Conservation (phyloP, 805 yeast genomes). For the Myxozyma geophila region DNA sequence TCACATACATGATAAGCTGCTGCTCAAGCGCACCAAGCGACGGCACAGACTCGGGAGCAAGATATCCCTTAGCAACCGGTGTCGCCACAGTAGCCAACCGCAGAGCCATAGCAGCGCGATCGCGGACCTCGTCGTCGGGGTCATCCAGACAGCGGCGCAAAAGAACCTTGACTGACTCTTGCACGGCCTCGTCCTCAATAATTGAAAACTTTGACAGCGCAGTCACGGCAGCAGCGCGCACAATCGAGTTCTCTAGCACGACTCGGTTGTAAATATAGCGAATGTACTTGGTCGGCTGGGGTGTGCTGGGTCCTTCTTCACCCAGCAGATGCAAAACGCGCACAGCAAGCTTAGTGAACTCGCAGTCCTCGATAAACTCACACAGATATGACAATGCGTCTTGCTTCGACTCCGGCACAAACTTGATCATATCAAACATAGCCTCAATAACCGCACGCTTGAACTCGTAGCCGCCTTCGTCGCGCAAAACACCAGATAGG, state of each 20-base stretch:
- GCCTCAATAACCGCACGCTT: conserved; percentile 91
- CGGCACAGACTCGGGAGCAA: conserved; percentile 69
- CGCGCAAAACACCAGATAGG: conserved; percentile 80
- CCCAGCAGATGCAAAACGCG: conserved; percentile 90
- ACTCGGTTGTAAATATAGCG: conserved; percentile 97
- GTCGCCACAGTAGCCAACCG: conserved; percentile 54
- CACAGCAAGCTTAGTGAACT: conserved; percentile 90
- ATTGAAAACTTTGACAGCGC: conserved; percentile 90
- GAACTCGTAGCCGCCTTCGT: conserved; percentile 86
- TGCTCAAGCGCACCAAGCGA: conserved; percentile 79
- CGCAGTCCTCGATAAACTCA: conserved; percentile 98
- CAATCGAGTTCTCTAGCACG: conserved; percentile 91
- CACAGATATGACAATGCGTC: conserved; percentile 84
- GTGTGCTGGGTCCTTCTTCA: conserved; percentile 87
- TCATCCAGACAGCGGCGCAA: conserved; percentile 84
- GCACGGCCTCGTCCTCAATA: conserved; percentile 68
- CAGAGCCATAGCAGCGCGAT: conserved; percentile 88
- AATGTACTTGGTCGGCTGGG: conserved; percentile 86
- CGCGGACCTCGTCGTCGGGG: conserved; percentile 95
- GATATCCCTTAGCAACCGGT: conserved; percentile 51
- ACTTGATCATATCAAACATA: conserved; percentile 85
- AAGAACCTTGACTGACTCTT: conserved; percentile 71
- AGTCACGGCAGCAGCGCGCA: conserved; percentile 93
- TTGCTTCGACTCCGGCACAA: conserved; percentile 81
- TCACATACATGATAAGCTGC: conserved; percentile 72